A percentile compares a stretch with the other conserved stretches of the same genome.
Evolutionary conservation across 805 yeast species (phyloP).

Genomic region (Nakazawaea populi): DNA sequence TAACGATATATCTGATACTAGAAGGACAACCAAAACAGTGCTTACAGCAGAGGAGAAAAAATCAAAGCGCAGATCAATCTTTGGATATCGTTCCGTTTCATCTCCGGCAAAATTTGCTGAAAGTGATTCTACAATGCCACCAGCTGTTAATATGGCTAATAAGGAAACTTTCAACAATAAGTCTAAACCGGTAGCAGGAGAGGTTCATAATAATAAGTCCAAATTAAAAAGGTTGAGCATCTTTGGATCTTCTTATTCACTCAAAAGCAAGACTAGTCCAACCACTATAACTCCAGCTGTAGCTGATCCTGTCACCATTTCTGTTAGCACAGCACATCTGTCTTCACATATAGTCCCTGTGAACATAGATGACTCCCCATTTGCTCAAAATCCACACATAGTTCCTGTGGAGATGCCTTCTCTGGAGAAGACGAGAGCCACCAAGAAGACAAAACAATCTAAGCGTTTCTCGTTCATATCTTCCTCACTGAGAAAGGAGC

Average conservation of each 20-base stretch:
- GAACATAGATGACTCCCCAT: not conserved
- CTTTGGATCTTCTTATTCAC: constrained; percentile 3
- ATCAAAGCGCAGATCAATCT: constrained; percentile 19
- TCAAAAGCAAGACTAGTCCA: not conserved
- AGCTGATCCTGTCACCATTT: not conserved
- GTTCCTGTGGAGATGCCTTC: not conserved
- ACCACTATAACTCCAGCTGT: not conserved
- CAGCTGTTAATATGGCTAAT: not conserved
- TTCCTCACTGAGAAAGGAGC: not conserved
- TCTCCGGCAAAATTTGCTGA: not conserved
- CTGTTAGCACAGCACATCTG: not conserved
- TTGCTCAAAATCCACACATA: not conserved
- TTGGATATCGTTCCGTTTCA: constrained; percentile 23
- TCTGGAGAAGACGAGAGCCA: not conserved
- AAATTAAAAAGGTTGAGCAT: constrained; percentile 2
- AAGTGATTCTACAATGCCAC: not conserved
- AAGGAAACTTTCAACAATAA: not conserved
- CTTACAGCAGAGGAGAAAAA: constrained; percentile 15
- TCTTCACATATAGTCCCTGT: not conserved
- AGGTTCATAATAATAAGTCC: not conserved
- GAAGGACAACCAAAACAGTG: constrained; percentile 10
- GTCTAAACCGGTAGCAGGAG: not conserved
- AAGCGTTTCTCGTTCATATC: not conserved
- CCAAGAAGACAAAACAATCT: not conserved
- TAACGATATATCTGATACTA: not conserved